A percentile compares a stretch with the other conserved stretches of the same genome.
phyloP scores from a whole-genome alignment of 2,329 filamentous ascomycete genomes.

The Colletotrichum sojae region DNA sequence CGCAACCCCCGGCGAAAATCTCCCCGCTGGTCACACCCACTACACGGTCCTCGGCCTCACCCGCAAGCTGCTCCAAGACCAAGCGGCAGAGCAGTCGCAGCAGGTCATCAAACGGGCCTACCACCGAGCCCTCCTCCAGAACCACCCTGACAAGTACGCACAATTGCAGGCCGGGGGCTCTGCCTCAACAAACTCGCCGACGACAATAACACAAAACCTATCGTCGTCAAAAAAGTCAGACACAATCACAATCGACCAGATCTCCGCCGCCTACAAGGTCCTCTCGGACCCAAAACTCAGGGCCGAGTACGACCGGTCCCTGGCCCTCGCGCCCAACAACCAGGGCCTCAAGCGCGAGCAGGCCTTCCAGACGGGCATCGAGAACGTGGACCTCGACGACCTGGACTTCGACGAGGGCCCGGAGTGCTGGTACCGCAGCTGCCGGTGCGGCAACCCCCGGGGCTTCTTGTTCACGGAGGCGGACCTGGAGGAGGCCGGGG shows the following conservation, averaged over 20 bases:
- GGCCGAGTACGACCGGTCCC: slow-evolving; percentile 66
- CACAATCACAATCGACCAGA: slow-evolving; percentile 73
- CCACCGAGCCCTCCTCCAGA: slow-evolving; percentile 73
- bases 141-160: slow-evolving; percentile 74
- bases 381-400: slow-evolving; percentile 77
- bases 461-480: slow-evolving; percentile 72
- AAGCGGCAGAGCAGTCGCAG: slow-evolving; percentile 54
- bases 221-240: slow-evolving; percentile 21
- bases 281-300: slow-evolving; percentile 67
- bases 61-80: slow-evolving; percentile 60
- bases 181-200: slow-evolving; percentile 19
- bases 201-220: no score
- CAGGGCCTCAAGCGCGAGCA: slow-evolving; percentile 43
- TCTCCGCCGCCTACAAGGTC: slow-evolving; percentile 70
- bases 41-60: slow-evolving; percentile 74
- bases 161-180: slow-evolving; percentile 26
- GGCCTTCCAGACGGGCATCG: slow-evolving; percentile 71
- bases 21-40: slow-evolving; percentile 60
- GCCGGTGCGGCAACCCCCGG: slow-evolving; percentile 74
- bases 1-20: slow-evolving; percentile 16
- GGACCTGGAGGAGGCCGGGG: slow-evolving; percentile 71
- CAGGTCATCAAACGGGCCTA: slow-evolving; percentile 74
- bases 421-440: slow-evolving; percentile 68
- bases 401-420: slow-evolving; percentile 64
- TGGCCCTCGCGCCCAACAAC: slow-evolving; percentile 54